Percentiles rank a stretch among this genome's conserved stretches.
These are phyloP conservation scores for Jaltomata sinuosa DNA, from an alignment of 257 asterid genomes.

Conservation along the genomic window DNA sequence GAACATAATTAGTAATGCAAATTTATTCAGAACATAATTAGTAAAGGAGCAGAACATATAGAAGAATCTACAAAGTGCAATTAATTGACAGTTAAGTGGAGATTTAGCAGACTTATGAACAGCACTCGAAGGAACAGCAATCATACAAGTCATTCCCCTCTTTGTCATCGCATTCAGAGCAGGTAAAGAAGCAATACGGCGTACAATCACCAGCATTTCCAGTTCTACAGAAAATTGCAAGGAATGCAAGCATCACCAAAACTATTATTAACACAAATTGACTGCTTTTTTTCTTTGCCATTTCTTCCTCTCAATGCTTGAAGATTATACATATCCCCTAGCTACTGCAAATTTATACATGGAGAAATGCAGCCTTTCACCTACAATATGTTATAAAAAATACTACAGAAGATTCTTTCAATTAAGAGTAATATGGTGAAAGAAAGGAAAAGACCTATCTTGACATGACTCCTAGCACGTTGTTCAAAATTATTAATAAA, in stretches of 20 bases:
- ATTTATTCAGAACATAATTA: too few relatives aligned
- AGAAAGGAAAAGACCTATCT: too few relatives aligned
- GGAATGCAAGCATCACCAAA: not conserved
- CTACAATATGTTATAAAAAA: not conserved
- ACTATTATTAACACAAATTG: not conserved
- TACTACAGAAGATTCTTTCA: not conserved
- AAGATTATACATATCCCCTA: not conserved
- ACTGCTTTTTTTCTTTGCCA: not conserved
- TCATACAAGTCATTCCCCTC: not conserved
- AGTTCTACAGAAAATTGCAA: not conserved
- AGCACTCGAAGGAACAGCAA: not conserved
- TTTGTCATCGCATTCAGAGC: not conserved
- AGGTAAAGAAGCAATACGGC: not conserved
- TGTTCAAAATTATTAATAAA: not conserved
- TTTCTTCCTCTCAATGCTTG: not conserved
- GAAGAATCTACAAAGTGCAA: not conserved
- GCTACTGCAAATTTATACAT: not conserved
- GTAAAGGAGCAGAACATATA: too few relatives aligned
- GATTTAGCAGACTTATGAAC: not conserved
- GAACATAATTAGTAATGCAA: too few relatives aligned
- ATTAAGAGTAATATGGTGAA: too few relatives aligned
- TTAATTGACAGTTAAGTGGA: not conserved
- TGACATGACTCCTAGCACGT: not conserved
- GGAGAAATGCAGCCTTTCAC: not conserved
- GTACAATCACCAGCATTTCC: not conserved